These are phyloP conservation scores for Fusarium buharicum DNA, from an alignment of 2,329 filamentous ascomycete genomes.

Conservation along the genomic window DNA sequence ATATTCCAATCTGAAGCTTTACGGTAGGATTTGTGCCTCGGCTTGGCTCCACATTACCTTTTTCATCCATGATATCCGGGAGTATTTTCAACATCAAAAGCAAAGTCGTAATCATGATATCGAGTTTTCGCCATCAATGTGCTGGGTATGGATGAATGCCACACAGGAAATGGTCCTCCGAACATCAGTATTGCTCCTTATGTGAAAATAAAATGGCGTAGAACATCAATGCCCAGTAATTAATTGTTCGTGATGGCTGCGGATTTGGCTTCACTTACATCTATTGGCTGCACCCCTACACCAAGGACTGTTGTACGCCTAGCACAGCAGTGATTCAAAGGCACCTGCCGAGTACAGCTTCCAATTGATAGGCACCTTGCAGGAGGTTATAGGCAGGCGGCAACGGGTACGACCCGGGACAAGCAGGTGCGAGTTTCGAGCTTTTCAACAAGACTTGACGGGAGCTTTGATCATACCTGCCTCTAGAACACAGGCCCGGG, in stretches of 20 bases:
- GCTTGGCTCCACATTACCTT: constrained; percentile 21
- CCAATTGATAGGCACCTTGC: constrained; percentile 18
- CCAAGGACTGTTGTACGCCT: constrained; percentile 1
- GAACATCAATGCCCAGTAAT: not conserved
- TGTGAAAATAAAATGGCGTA: not conserved
- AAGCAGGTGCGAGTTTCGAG: constrained; percentile 33
- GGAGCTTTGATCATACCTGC: constrained; percentile 13
- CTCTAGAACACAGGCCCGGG: constrained; percentile 32
- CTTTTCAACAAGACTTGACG: constrained; percentile 1
- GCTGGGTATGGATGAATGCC: not conserved
- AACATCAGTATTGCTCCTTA: not conserved
- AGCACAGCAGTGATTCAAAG: constrained; percentile 5
- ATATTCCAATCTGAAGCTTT: too few relatives aligned
- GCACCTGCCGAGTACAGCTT: constrained; percentile 15
- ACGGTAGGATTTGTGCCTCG: constrained; percentile 15
- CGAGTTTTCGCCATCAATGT: not conserved
- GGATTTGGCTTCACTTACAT: not conserved
- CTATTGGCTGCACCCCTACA: not conserved
- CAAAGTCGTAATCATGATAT: constrained; percentile 25
- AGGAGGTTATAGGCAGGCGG: constrained; percentile 14
- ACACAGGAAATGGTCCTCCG: not conserved
- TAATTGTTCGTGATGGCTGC: constrained; percentile 19
- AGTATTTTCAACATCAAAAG: constrained; percentile 22
- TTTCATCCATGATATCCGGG: constrained; percentile 24
- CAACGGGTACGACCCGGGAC: constrained; percentile 29